Evolutionary conservation across 306 rosid genomes (phyloP).

Genomic region (Gastrolobium bilobum): DNA sequence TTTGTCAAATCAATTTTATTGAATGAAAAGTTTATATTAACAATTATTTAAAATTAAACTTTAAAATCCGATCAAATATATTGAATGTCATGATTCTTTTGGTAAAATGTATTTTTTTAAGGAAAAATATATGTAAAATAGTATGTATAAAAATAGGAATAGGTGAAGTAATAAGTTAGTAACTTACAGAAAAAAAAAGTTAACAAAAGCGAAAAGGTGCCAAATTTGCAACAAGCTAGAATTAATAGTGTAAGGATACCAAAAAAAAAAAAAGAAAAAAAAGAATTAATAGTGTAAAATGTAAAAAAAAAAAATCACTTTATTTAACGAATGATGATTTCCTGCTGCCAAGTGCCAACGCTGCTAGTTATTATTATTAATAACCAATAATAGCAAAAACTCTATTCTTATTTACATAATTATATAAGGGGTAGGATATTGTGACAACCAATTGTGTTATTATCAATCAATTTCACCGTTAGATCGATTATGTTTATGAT

Average conservation of each 20-base stretch:
- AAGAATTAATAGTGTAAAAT: background rate
- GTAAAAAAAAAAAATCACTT: background rate
- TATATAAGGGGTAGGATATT: too few relatives aligned
- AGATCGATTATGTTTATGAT: too few relatives aligned
- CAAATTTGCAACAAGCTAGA: constrained; percentile 25
- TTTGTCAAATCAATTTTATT: too few relatives aligned
- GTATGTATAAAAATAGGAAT: background rate
- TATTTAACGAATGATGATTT: constrained; percentile 35
- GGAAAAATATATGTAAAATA: background rate
- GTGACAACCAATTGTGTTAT: too few relatives aligned
- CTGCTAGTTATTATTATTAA: background rate
- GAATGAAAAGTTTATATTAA: too few relatives aligned
- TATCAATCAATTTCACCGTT: too few relatives aligned
- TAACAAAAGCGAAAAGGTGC: background rate
- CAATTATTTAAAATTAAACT: too few relatives aligned
- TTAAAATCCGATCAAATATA: too few relatives aligned
- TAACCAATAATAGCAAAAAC: background rate
- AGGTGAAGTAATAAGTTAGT: too few relatives aligned
- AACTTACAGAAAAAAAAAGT: too few relatives aligned
- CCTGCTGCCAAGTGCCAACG: constrained; percentile 38
- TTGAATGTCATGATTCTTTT: background rate
- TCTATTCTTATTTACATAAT: background rate
- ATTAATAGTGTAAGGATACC: background rate
- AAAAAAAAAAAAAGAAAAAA: too few relatives aligned
- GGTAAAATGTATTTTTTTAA: background rate